Evolutionary conservation across 306 rosid species (phyloP).

Genomic region (Arachis hypogaea): DNA sequence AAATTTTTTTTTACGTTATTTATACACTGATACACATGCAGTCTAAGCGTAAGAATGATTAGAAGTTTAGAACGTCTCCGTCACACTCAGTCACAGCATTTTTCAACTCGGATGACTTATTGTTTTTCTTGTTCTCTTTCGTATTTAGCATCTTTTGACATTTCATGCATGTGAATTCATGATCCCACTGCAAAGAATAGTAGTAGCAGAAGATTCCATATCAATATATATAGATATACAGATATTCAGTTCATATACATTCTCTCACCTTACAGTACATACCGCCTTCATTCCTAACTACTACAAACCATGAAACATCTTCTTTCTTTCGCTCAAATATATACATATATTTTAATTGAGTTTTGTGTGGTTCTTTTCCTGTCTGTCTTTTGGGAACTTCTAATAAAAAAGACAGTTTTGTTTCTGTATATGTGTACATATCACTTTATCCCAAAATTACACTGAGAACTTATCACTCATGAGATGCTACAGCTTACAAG

Average conservation of each 20-base stretch:
- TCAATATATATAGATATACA: background rate
- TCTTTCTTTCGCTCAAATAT: background rate
- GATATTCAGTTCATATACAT: background rate
- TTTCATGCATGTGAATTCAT: constrained; percentile 18
- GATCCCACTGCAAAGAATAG: constrained; percentile 6
- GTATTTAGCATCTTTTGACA: constrained; percentile 6
- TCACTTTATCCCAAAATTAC: background rate
- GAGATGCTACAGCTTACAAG: too few relatives aligned
- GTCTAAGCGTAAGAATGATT: too few relatives aligned
- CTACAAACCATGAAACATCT: constrained; percentile 27
- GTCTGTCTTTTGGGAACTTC: constrained; percentile 16
- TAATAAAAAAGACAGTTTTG: background rate
- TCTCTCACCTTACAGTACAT: background rate
- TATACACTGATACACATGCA: background rate
- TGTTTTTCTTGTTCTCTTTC: background rate
- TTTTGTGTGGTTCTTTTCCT: background rate
- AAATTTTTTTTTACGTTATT: too few relatives aligned
- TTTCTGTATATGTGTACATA: background rate
- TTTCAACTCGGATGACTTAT: background rate
- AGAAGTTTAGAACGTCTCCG: too few relatives aligned
- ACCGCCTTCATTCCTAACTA: background rate
- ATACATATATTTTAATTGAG: background rate
- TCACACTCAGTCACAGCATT: background rate
- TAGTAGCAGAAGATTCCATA: background rate
- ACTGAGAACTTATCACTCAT: background rate